Conservation (phyloP, 23 red algal genomes). For the Gracilaria gracilis region DNA sequence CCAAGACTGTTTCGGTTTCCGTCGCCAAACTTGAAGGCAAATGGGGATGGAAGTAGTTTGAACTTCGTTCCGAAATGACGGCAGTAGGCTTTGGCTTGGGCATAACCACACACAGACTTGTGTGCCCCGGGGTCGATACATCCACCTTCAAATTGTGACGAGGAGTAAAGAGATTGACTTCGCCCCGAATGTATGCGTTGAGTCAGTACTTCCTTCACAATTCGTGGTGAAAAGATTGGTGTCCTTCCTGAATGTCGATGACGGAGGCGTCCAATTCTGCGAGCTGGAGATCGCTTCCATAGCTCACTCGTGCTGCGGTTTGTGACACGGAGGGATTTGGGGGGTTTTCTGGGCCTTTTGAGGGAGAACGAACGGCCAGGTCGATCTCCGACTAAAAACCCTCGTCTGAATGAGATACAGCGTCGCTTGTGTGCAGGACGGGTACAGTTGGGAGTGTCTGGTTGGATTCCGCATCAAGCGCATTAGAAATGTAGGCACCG, state of each 20-base stretch:
- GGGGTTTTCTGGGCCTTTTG: neutral
- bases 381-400: neutral
- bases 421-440: neutral
- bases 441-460: neutral
- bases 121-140: conserved; percentile 3
- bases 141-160: neutral
- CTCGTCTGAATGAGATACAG: neutral
- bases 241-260: no score
- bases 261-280: no score
- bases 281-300: no score
- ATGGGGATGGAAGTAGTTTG: conserved; percentile 6
- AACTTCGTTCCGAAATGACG: neutral
- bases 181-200: neutral
- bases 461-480: neutral
- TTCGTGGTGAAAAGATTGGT: neutral
- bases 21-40: conserved; percentile 19
- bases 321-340: neutral
- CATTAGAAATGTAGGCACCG: no score
- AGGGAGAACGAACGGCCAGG: neutral
- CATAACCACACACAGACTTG: neutral
- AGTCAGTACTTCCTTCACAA: neutral
- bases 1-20: conserved; percentile 1
- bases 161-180: neutral
- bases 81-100: conserved; percentile 14
- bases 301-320: neutral